Base-by-base conservation (phyloP, 192 early-diverging fungal species). In the Chytriomyces hyalinus region DNA sequence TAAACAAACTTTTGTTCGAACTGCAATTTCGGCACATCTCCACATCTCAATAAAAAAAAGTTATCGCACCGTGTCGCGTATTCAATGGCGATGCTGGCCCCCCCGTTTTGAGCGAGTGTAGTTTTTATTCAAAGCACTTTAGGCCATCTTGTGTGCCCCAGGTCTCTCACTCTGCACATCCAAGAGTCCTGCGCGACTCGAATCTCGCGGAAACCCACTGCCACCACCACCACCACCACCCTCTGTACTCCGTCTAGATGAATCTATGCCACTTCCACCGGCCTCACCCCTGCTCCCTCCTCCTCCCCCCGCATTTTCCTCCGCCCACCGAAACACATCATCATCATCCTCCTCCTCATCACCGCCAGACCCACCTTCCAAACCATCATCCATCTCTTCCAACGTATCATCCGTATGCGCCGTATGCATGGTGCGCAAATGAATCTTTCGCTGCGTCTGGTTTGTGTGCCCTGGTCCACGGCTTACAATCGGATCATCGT, bases 241-340 rank as follows among this genome's bases (percentile, higher is more conserved):
- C 36, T 36, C 36, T 36, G 36, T 4, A 36, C 36, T 36, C 36
- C 36, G 36, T 36, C 36, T 36, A 36, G 36, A 36, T 36, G 36
- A 36, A 36, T 36, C 36, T 36, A 36, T 4, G 3, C 36, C 36
- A 36, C 36, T 36, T 36, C 36, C 36, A 36, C 36, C 36, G 2
- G 36, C 36, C 36, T 36, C 36, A 36, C 36, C 36, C 36, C 36
- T 36, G 0, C 36, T 36, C 36, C 36, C 53, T 57, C 53, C 53
- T 20, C 15, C 53, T 13, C 53, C 53, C 2, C 53, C 53, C 20
- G 53, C 53, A 71, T 87, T 84, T 65, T 84, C 68, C 59, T 87
- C 83, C 5, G 77, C 86, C 86, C 86, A 87, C 20, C 67, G 73
- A 45, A 87, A 62, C 7, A 87, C 76, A 49, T 87, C 81, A 20